A percentile compares a stretch with the other conserved stretches of the same genome.
Evolutionary conservation across 257 asterid genomes (phyloP).

Genomic region (Solanum paucissectum): DNA sequence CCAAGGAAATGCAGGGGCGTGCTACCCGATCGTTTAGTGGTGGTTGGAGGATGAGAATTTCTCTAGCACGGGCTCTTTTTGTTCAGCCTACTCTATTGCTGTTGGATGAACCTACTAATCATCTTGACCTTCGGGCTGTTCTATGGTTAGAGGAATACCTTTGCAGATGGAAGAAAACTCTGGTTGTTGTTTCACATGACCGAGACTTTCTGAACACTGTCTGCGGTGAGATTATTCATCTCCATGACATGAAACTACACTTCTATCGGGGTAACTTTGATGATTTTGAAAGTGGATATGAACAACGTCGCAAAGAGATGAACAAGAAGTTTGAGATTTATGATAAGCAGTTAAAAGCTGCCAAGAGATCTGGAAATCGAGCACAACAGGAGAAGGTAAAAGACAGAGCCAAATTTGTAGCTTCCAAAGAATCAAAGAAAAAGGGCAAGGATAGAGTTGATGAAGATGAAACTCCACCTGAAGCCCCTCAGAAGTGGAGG

Average conservation of each 20-base stretch:
- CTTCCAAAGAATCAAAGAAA: constrained; percentile 45
- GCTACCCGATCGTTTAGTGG: constrained; percentile 61
- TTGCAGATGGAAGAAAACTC: constrained; percentile 66
- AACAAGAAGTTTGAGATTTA: constrained; percentile 47
- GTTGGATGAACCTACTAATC: constrained; percentile 66
- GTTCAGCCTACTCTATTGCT: constrained; percentile 62
- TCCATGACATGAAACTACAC: constrained; percentile 49
- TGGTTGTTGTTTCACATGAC: constrained; percentile 58
- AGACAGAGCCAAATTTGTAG: constrained; percentile 45
- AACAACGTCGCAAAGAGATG: constrained; percentile 55
- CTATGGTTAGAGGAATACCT: constrained; percentile 64
- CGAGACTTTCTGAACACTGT: constrained; percentile 57
- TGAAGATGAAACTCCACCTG: constrained; percentile 35
- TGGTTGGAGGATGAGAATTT: constrained; percentile 76
- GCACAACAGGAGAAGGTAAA: constrained; percentile 56
- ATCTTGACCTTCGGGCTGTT: constrained; percentile 66
- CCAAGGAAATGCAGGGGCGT: constrained; percentile 54
- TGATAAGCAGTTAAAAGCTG: constrained; percentile 48
- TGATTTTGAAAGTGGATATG: constrained; percentile 49
- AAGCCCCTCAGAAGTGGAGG: constrained; percentile 58
- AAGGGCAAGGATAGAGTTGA: constrained; percentile 40
- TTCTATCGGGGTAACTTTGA: constrained; percentile 56
- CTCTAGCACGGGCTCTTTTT: constrained; percentile 62
- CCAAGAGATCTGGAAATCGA: constrained; percentile 49
- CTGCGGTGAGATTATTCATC: constrained; percentile 55